Conservation (phyloP, 805 yeast genomes). For the Scheffersomyces coipomensis region DNA sequence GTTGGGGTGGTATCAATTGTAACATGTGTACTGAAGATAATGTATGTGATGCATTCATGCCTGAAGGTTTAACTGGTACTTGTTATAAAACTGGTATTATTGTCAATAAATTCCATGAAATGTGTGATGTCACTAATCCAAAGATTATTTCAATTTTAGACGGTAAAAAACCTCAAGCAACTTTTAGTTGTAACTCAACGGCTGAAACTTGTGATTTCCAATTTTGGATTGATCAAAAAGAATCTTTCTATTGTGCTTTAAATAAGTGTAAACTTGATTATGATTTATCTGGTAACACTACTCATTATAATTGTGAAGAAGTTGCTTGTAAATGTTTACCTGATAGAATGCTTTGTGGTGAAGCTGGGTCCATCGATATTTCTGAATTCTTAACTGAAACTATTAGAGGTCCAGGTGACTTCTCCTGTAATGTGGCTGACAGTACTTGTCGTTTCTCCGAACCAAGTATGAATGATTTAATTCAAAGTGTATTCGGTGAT, state of each 20-base stretch:
- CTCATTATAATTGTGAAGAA: slow-evolving; percentile 74
- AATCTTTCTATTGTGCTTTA: slow-evolving; percentile 88
- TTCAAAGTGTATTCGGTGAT: slow-evolving; percentile 92
- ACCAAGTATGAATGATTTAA: slow-evolving; percentile 93
- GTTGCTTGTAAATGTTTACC: slow-evolving; percentile 90
- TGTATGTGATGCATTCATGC: slow-evolving; percentile 85
- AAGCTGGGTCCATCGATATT: slow-evolving; percentile 89
- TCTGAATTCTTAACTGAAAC: slow-evolving; percentile 90
- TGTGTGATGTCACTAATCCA: slow-evolving; percentile 90
- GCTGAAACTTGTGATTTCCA: slow-evolving; percentile 78
- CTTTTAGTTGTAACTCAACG: slow-evolving; percentile 80
- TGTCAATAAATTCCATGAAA: slow-evolving; percentile 78
- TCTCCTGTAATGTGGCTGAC: slow-evolving; percentile 67
- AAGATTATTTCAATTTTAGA: slow-evolving; percentile 78
- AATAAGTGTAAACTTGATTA: slow-evolving; percentile 67
- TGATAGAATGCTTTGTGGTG: slow-evolving; percentile 91
- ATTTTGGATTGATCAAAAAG: slow-evolving; percentile 91
- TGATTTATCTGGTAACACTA: slow-evolving; percentile 59
- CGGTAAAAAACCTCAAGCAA: slow-evolving; percentile 86
- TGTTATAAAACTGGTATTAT: slow-evolving; percentile 85
- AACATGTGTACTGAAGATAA: slow-evolving; percentile 73
- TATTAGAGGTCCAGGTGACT: slow-evolving; percentile 90
- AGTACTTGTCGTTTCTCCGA: slow-evolving; percentile 80
- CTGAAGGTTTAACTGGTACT: slow-evolving; percentile 80
- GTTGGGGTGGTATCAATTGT: slow-evolving; percentile 96